A percentile compares a stretch with the other conserved stretches of the same genome.
Conservation (phyloP, 805 yeast species). For the Saccharomycopsis capsularis region DNA sequence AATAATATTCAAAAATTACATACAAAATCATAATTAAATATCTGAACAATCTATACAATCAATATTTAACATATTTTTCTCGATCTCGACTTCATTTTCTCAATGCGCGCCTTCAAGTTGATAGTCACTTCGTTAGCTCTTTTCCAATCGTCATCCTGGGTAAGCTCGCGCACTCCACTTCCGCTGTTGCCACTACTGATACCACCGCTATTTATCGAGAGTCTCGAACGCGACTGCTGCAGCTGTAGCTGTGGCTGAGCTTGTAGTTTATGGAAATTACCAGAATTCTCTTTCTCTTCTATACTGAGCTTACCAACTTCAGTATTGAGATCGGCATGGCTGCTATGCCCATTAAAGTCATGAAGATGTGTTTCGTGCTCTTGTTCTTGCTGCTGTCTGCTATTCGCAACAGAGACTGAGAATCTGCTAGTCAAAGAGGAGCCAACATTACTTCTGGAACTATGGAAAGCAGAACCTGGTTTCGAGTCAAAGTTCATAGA, state of each 20-base stretch:
- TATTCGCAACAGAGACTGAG: background rate
- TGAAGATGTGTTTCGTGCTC: background rate
- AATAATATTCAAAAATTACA: too few species aligned
- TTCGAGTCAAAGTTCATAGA: background rate
- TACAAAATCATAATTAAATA: too few species aligned
- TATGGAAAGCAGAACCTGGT: background rate
- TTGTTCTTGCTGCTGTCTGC: background rate
- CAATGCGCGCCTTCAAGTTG: constrained; percentile 79
- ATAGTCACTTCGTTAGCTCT: constrained; percentile 86
- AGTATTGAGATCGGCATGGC: constrained; percentile 10
- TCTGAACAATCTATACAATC: too few species aligned
- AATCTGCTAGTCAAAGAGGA: background rate
- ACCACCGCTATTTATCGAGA: constrained; percentile 19
- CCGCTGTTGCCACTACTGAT: background rate
- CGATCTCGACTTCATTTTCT: constrained; percentile 72
- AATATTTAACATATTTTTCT: constrained; percentile 26
- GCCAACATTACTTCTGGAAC: constrained; percentile 5
- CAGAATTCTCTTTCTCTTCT: constrained; percentile 26
- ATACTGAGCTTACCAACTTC: constrained; percentile 27
- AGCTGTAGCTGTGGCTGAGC: too few species aligned
- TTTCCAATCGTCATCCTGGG: constrained; percentile 58
- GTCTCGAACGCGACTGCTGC: constrained; percentile 27
- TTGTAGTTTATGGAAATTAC: too few species aligned
- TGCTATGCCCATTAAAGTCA: background rate
- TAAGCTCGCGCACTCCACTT: background rate